Evolutionary conservation across 2,329 filamentous ascomycete genomes (phyloP), one percentile per base, ranked within the genome.

Genomic region (Phyllosticta ampelicida): DNA sequence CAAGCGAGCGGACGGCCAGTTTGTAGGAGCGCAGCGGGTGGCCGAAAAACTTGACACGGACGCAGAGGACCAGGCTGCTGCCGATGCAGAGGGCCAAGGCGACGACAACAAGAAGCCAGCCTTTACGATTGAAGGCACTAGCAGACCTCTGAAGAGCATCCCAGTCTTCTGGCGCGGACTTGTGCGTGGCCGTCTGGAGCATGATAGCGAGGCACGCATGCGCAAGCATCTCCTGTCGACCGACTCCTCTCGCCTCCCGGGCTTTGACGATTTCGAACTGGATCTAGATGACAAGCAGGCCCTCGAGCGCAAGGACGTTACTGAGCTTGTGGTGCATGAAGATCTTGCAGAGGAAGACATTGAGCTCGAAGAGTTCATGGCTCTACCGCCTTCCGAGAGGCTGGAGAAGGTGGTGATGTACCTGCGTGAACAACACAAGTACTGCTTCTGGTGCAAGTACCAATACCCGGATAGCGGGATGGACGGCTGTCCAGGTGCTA

Each of bases 401-500:
- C 73, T 97, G 61, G 74, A 76, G 9, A 82, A 77, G 64, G 71
- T 95, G 13, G 79, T 96, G 9, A 70, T 74, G 18, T 85, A 88
- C 71, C 71, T 99, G 56, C 81, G 94, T 44, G 77, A 83, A 53
- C 80, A 81, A 67, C 83, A 90, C 67, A 73, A 78, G 51, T 99
- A 99, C 70, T 99, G 94, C 74, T 96, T 96, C 70, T 99, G 91
- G 88, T 99, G 94, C 74, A 97, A 96, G 71, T 87, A 81, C 71
- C 77, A 77, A 55, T 99, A 96, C 70, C 81, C 84, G 0, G 84
- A 90, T 66, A 76, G 75, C 36, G 73, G 76, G 36, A 85, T 96
- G 86, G 89, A 94, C 11, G 91, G 89, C 0, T 99, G 94, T 77
- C 92, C 94, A 0, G 94, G 94, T 0, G 58, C 86, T 36, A 87